Percentiles rank a stretch among this genome's conserved stretches.
Evolutionary conservation across 345 rosid species (phyloP).

Genomic region (sweet orange (Citrus sinensis)): DVS_A1.0 CM039169.1:22316001-22316500

Average conservation of each 20-base stretch:
- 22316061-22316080: not conserved
- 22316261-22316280: not conserved
- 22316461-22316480: slow-evolving; percentile 27
- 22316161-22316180: slow-evolving; percentile 21
- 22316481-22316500: not conserved
- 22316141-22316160: not conserved
- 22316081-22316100: not conserved
- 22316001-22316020: not conserved
- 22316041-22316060: not conserved
- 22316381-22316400: slow-evolving; percentile 21
- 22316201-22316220: not conserved
- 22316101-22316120: not conserved
- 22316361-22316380: slow-evolving; percentile 43
- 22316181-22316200: slow-evolving; percentile 9
- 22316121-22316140: not conserved
- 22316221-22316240: slow-evolving; percentile 5
- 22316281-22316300: not conserved
- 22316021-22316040: not conserved
- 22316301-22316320: slow-evolving; percentile 25
- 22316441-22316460: slow-evolving; percentile 34
- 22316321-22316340: slow-evolving; percentile 33
- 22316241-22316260: slow-evolving; percentile 3
- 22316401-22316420: slow-evolving; percentile 1
- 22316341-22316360: slow-evolving; percentile 48
- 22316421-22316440: accelerated